phyloP scores from a whole-genome alignment of 2,329 filamentous ascomycete species.

The Fusarium solani-melongenae region DNA sequence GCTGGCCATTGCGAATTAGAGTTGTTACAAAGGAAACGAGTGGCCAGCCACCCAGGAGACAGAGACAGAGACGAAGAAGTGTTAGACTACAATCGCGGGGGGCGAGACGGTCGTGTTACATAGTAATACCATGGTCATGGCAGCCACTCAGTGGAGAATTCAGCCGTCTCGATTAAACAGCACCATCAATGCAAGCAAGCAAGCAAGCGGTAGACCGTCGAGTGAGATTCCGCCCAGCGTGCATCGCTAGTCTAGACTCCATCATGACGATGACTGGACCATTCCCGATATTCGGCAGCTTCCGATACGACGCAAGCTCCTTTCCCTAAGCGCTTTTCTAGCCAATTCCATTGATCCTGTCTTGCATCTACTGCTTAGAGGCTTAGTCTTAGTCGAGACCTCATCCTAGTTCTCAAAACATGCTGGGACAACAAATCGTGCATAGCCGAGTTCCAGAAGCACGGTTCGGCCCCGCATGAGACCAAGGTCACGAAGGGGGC shows the following conservation, averaged over 20 bases:
- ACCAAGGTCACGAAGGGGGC: background rate
- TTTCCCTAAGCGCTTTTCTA: constrained; percentile 17
- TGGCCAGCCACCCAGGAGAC: constrained; percentile 13
- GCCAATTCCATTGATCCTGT: constrained; percentile 9
- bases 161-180: background rate
- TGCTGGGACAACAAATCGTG: constrained; percentile 12
- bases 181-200: constrained; percentile 25
- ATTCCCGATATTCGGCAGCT: constrained; percentile 1
- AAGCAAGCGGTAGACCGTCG: constrained; percentile 14
- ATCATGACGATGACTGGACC: constrained; percentile 30
- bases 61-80: background rate
- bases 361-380: background rate
- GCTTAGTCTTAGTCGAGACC: background rate
- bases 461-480: background rate
- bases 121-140: background rate
- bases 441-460: background rate
- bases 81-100: background rate
- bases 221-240: constrained; percentile 28
- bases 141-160: background rate
- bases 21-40: background rate
- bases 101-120: background rate
- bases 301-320: constrained; percentile 12
- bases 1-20: constrained; percentile 22
- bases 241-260: constrained; percentile 30
- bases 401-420: constrained; percentile 14